Evolutionary conservation across 441 rosid species (phyloP).

Genomic region (Gossypium gossypioides): DNA sequence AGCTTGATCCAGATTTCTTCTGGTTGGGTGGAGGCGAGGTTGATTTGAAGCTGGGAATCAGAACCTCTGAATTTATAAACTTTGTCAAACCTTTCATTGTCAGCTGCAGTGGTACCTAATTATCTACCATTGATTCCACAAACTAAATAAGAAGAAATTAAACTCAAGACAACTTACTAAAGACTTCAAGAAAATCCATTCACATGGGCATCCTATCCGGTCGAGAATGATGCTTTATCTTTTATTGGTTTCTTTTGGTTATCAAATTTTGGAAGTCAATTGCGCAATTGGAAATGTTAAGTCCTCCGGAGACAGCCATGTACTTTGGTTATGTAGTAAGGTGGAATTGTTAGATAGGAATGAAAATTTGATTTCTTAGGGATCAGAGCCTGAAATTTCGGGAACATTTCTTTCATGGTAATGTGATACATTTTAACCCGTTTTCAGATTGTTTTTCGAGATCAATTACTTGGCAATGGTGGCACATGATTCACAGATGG

Average conservation of each 20-base stretch:
- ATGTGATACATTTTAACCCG: not conserved
- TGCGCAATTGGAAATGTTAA: not conserved
- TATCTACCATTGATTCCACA: not conserved
- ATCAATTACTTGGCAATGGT: not conserved
- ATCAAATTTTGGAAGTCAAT: not conserved
- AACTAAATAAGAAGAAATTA: not conserved
- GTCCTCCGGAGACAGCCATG: not conserved
- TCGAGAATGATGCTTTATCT: not conserved
- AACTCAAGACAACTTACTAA: not conserved
- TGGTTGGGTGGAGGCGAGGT: slow-evolving; percentile 85
- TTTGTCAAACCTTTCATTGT: slow-evolving; percentile 59
- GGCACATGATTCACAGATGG: not conserved
- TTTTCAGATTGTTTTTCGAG: not conserved
- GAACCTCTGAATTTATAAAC: slow-evolving; percentile 54
- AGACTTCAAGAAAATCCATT: not conserved
- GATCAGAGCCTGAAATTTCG: not conserved
- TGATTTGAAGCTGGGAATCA: slow-evolving; percentile 75
- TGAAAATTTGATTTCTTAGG: not conserved
- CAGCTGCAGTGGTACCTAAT: slow-evolving; percentile 41
- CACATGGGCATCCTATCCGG: not conserved
- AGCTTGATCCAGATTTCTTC: slow-evolving; percentile 64
- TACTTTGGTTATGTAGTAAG: not conserved
- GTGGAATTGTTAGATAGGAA: not conserved
- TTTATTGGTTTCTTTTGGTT: not conserved
- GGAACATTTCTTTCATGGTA: not conserved